Evolutionary conservation across 345 rosid genomes (phyloP), one percentile per base, ranked within the genome.

Genomic region (Diplotaxis tenuifolia): DNA sequence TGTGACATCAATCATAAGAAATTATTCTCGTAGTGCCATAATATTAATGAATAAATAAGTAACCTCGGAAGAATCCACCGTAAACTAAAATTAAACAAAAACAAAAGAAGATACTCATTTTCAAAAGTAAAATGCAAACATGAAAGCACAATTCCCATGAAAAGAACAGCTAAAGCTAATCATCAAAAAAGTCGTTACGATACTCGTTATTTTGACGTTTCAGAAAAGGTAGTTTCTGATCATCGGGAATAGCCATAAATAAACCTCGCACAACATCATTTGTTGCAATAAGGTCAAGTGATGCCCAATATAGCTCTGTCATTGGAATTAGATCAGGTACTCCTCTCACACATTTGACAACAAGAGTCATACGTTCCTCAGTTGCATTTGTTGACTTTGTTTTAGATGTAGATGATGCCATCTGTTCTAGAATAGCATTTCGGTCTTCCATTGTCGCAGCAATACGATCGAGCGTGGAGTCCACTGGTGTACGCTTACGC

Each of bases 391-490:
- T 1, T 31, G 40, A 29, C 40, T 60, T 4, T 25, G 49, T 7
- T 19, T 62, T n/a, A 36, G 50, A 62, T 22, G 20, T 60, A 10
- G 16, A 61, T 5, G 65, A 32, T 34, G 65, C 1, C 49, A 34
- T 61, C 4, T 61, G 21, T 18, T 34, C 49, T 2, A 61, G 10
- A 32, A 61, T 34, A 61, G 14, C 65, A 61, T 34, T 61, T 9
- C 49, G 12, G 7, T 61, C 65, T 34, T 61, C 65, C 65, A 61
- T 61, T 16, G 65, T 61, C 14, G 49, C 27, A 61, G 65, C 65
- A 18, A 61, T 61, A 18, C 65, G 49, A 10, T 61, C 65, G 28
- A 61, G 65, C 49, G 49, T 34, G 2, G 20, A 34, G 49, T 61
- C 65, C 11, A 61, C 16, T 34, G 2, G 1, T 34, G 8, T 59